Evolutionary conservation across 1,284 basidiomycete genomes (phyloP).

Genomic region (Rhodofomes roseus): DNA sequence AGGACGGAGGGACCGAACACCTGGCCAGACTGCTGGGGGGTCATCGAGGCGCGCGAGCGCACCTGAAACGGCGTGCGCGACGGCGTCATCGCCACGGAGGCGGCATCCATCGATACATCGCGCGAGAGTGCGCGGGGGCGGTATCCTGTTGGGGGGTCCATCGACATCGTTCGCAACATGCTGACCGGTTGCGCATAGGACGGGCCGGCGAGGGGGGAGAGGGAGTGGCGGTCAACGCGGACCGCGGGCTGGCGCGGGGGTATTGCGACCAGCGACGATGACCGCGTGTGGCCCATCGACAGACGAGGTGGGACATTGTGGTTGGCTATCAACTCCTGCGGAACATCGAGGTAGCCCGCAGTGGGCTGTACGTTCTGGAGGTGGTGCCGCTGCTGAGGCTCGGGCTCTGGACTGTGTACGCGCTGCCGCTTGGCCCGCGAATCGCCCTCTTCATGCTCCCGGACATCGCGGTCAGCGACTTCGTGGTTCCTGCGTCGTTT

Average conservation of each 20-base stretch:
- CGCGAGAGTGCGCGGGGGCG: conserved; percentile 21
- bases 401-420: conserved; percentile 21
- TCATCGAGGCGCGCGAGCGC: conserved; percentile 63
- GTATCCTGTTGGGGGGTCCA: conserved; percentile 23
- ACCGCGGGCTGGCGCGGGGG: conserved; percentile 7
- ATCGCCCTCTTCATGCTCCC: conserved; percentile 17
- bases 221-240: conserved; percentile 16
- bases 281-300: conserved; percentile 15
- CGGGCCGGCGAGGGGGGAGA: conserved; percentile 17
- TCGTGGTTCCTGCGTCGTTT: conserved; percentile 20
- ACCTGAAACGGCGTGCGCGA: conserved; percentile 44
- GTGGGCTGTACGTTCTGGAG: not conserved
- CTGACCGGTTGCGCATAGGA: conserved; percentile 12
- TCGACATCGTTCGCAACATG: conserved; percentile 23
- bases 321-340: conserved; percentile 16
- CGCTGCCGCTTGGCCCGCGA: conserved; percentile 26
- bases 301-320: conserved; percentile 6
- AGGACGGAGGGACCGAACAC: conserved; percentile 41
- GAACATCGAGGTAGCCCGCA: conserved; percentile 27
- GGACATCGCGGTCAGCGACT: conserved; percentile 12
- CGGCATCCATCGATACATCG: conserved; percentile 28
- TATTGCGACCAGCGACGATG: conserved; percentile 20
- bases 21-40: conserved; percentile 56
- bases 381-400: conserved; percentile 8
- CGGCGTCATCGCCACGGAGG: conserved; percentile 33